Evolutionary conservation across 805 yeast genomes (phyloP).

Genomic region (Hanseniaspora guilliermondii): DNA sequence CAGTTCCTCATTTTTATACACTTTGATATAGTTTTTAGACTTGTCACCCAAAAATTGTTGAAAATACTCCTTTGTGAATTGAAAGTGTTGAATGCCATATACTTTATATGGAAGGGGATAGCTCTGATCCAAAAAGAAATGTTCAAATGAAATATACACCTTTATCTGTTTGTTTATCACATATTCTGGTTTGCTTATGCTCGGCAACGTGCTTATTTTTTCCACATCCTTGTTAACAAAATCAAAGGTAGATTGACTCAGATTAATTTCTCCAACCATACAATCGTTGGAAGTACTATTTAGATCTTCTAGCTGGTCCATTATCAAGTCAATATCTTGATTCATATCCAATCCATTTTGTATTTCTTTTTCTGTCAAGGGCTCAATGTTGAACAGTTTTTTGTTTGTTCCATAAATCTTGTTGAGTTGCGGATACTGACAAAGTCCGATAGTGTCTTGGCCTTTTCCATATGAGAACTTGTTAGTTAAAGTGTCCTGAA

Average conservation of each 20-base stretch:
- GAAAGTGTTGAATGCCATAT: neutral
- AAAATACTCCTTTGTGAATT: neutral
- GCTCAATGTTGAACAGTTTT: neutral
- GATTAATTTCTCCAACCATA: neutral
- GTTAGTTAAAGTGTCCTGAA: neutral
- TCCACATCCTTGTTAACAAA: neutral
- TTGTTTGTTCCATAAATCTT: neutral
- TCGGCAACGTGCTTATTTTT: neutral
- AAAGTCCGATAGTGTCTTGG: neutral
- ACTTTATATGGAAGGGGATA: neutral
- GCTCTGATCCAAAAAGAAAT: neutral
- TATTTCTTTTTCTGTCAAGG: neutral
- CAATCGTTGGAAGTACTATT: neutral
- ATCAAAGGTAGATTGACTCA: neutral
- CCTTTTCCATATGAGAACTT: neutral
- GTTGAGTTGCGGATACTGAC: neutral
- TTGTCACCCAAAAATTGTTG: neutral
- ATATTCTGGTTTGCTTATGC: neutral
- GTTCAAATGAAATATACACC: conserved; percentile 1
- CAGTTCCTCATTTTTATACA: conserved; percentile 1
- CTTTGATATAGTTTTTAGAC: neutral
- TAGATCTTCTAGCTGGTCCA: neutral
- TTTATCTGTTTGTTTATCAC: neutral
- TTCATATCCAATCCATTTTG: neutral
- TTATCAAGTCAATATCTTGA: neutral